Base-by-base conservation (phyloP, 495 filamentous ascomycete species). In the Daldinia vernicosa region DNA sequence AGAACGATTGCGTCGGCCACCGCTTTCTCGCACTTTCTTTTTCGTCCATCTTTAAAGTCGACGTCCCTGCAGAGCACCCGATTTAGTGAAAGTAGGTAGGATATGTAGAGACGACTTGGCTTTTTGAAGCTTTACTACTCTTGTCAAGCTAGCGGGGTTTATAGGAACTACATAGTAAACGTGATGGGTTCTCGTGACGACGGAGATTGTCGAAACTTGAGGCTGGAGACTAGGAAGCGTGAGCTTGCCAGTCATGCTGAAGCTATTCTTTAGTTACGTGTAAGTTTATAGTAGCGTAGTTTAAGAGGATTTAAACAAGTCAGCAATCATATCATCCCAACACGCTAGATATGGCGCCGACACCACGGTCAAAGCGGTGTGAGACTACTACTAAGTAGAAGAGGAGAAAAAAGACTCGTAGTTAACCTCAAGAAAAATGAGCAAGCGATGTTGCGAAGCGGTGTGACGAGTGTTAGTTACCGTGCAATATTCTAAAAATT, bases 21-120 rank as follows among this genome's bases (percentile, higher is more conserved):
- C 66, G 33, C 66, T 61, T 69, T 73, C 65, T 69, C 66, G 66
- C 56, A 26, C 57, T 65, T 69, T 72, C 61, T 72, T 69, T 68
- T 66, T 69, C 50, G 43, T 43, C 60, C 43, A 60, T 67, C 47
- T 56, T 11, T 26, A 22, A 60, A 61, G 24, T 50, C 24, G 37
- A 72, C 17, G 54, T 65, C 58, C 55, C 70, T 68, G 70, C 60
- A 68, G 70, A 43, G 30, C 50, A 43, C 60, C 70, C 60, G n/a
- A 68, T 72, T 60, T 52, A 72, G 61, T 52, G 60, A 65, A 52
- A 27, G 19, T 24, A 17, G 24, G 12, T 35, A 51, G n/a, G 45
- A 54, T 52, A n/a, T n/a, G n/a, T n/a, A 56, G 47, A 61, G 43
- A 33, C 32, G 32, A 62, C 61, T 66, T 63, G 57, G 60, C 53